phyloP scores from a whole-genome alignment of 768 basidiomycete genomes.

The Lentinula lateritia region DNA sequence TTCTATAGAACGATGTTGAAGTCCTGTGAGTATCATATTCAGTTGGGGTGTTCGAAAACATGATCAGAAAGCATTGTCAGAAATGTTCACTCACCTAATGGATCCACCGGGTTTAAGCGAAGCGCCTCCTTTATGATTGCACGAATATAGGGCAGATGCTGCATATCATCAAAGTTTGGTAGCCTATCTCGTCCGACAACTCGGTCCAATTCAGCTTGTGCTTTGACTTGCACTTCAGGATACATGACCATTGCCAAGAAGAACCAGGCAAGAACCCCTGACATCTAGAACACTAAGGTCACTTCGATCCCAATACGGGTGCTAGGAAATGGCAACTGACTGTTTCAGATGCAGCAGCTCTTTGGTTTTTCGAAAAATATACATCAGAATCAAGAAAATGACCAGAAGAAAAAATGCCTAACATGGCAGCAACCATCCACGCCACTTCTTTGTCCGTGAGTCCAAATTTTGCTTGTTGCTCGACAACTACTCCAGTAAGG shows the following conservation, averaged over 20 bases:
- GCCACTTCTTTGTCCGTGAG: background rate
- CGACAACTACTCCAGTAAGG: constrained; percentile 3
- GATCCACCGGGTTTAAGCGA: background rate
- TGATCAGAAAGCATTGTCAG: too few species aligned
- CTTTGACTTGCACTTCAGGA: constrained; percentile 15
- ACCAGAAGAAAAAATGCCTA: background rate
- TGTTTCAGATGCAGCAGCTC: constrained; percentile 1
- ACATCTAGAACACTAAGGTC: background rate
- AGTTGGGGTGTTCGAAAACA: too few species aligned
- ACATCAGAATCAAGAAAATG: background rate
- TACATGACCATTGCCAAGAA: constrained; percentile 12
- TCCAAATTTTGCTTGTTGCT: background rate
- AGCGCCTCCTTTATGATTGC: constrained; percentile 6
- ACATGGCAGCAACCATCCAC: constrained; percentile 1
- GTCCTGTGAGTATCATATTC: background rate
- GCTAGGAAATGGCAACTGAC: background rate
- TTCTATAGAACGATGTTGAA: constrained; percentile 1
- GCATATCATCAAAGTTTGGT: constrained; percentile 7
- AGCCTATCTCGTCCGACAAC: constrained; percentile 15
- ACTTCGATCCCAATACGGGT: background rate
- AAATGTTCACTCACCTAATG: background rate
- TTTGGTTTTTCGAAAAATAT: background rate
- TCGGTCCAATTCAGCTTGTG: constrained; percentile 17
- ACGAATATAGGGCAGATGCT: constrained; percentile 11
- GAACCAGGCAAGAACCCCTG: constrained; percentile 2